Percentiles rank a stretch among this genome's conserved stretches.
These are phyloP conservation scores for Petunia secreta DNA, from an alignment of 257 asterid genomes.

Conservation along the genomic window DNA sequence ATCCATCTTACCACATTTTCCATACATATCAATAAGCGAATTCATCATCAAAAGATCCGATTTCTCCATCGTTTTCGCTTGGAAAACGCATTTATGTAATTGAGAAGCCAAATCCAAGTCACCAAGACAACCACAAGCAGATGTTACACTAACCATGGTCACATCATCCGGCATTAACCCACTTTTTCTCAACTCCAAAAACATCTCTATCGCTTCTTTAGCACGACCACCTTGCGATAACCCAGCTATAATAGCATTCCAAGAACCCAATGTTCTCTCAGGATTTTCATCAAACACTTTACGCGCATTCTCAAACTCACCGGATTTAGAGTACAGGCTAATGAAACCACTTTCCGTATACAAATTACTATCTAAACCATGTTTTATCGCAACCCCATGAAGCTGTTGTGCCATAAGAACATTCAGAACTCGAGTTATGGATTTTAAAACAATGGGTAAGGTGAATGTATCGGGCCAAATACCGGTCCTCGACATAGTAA, in stretches of 20 bases:
- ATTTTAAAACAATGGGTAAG: slow-evolving; percentile 66
- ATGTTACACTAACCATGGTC: slow-evolving; percentile 80
- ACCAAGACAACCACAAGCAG: slow-evolving; percentile 79
- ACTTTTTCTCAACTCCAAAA: slow-evolving; percentile 50
- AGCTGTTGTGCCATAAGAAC: slow-evolving; percentile 43
- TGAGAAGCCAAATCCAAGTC: slow-evolving; percentile 71
- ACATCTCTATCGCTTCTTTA: slow-evolving; percentile 64
- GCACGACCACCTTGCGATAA: slow-evolving; percentile 75
- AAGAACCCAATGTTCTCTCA: slow-evolving; percentile 77
- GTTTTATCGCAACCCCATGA: slow-evolving; percentile 57
- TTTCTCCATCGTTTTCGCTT: slow-evolving; percentile 45
- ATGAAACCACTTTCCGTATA: slow-evolving; percentile 84
- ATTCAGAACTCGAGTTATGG: slow-evolving; percentile 48
- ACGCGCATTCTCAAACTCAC: slow-evolving; percentile 54
- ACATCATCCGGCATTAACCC: slow-evolving; percentile 77
- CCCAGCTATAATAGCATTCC: slow-evolving; percentile 87
- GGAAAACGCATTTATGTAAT: slow-evolving; percentile 76
- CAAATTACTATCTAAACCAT: slow-evolving; percentile 55
- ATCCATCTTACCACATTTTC: slow-evolving; percentile 92
- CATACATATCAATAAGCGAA: slow-evolving; percentile 82
- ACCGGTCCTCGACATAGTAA: slow-evolving; percentile 65
- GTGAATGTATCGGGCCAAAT: slow-evolving; percentile 67
- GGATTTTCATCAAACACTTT: slow-evolving; percentile 65
- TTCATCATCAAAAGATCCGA: slow-evolving; percentile 71
- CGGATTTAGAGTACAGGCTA: slow-evolving; percentile 54